Conservation (phyloP, 768 basidiomycete species). For the Boletellus sp. region DNA sequence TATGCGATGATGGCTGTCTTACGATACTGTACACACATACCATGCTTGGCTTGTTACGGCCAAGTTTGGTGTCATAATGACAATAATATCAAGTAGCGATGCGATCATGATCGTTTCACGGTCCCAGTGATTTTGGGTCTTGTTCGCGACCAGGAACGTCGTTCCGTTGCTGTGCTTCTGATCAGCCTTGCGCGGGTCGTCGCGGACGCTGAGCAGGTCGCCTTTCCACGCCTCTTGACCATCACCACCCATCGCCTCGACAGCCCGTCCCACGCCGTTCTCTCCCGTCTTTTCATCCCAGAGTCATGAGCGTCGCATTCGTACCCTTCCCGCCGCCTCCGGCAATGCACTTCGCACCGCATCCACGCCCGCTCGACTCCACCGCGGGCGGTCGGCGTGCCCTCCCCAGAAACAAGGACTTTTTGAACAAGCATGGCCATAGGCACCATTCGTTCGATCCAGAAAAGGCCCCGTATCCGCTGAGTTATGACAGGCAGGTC, state of each 20-base stretch:
- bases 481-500: constrained; percentile 64
- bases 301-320: constrained; percentile 9
- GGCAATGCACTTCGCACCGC: constrained; percentile 20
- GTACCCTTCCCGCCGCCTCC: constrained; percentile 18
- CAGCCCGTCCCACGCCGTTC: constrained; percentile 7
- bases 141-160: constrained; percentile 3
- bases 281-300: not conserved
- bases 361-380: constrained; percentile 17
- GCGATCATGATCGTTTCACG: constrained; percentile 13
- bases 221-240: constrained; percentile 12
- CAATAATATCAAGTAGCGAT: constrained; percentile 20
- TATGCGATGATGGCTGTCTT: too few species aligned
- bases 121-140: not conserved
- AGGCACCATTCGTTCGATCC: constrained; percentile 64
- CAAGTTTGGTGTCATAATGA: too few species aligned
- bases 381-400: constrained; percentile 31
- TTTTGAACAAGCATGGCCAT: constrained; percentile 56
- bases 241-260: constrained; percentile 3
- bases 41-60: constrained; percentile 27
- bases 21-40: too few species aligned
- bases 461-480: constrained; percentile 78
- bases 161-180: not conserved
- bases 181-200: not conserved
- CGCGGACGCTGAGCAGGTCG: not conserved
- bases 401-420: constrained; percentile 46